These are phyloP conservation scores for Leccinum arenicola DNA, from an alignment of 768 basidiomycete species.

Conservation along the genomic window DNA sequence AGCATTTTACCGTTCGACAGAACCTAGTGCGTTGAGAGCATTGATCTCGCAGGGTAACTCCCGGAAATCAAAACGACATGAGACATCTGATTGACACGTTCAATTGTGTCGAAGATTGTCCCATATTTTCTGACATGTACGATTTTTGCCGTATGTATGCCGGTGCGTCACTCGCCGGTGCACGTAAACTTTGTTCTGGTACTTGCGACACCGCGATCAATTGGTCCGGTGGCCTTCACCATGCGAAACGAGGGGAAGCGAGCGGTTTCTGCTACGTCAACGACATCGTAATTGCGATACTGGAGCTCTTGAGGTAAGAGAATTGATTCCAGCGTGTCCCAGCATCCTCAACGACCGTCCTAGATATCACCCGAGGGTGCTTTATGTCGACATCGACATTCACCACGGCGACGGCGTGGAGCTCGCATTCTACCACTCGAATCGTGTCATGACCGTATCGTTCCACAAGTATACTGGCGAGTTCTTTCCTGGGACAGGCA, in stretches of 20 bases:
- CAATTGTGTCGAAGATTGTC: slow-evolving; percentile 97
- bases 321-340: background rate
- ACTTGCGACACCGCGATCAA: slow-evolving; percentile 96
- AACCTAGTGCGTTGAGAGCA: background rate
- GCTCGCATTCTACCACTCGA: slow-evolving; percentile 95
- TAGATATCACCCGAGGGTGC: slow-evolving; percentile 89
- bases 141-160: slow-evolving; percentile 94
- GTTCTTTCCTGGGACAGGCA: slow-evolving; percentile 98
- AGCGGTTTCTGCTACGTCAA: slow-evolving; percentile 99
- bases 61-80: slow-evolving; percentile 68
- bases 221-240: slow-evolving; percentile 98
- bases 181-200: slow-evolving; percentile 80
- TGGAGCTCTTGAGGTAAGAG: slow-evolving; percentile 81
- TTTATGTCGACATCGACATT: slow-evolving; percentile 99
- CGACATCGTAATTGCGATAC: slow-evolving; percentile 91
- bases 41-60: slow-evolving; percentile 65
- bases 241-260: slow-evolving; percentile 96
- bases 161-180: slow-evolving; percentile 88
- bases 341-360: background rate
- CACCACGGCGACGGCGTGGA: slow-evolving; percentile 99
- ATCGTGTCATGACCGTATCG: slow-evolving; percentile 98
- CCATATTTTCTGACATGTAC: slow-evolving; percentile 92
- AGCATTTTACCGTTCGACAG: slow-evolving; percentile 18
- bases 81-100: slow-evolving; percentile 77
- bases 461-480: slow-evolving; percentile 99